Conservation (phyloP, 2,329 filamentous ascomycete genomes). For the Trichophyton mentagrophytes region DNA sequence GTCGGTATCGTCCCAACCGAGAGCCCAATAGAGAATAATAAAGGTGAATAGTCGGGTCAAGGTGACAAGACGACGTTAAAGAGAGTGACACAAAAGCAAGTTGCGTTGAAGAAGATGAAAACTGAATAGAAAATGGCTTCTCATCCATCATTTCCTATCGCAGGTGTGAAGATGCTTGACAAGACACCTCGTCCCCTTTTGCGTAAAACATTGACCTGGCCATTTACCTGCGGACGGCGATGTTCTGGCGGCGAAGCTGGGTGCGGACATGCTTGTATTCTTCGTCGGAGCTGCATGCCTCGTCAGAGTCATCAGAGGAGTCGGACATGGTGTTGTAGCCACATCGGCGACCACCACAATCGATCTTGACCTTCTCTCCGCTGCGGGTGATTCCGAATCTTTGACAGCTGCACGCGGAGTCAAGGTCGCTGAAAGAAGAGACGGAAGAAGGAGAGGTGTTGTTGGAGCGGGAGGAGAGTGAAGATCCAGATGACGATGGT, state of each 20-base stretch:
- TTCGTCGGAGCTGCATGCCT: constrained; percentile 51
- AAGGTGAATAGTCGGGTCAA: not conserved
- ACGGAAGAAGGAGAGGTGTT: constrained; percentile 40
- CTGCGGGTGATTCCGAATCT: constrained; percentile 92
- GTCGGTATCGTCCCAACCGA: not conserved
- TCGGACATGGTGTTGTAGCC: constrained; percentile 48
- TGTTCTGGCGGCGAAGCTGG: constrained; percentile 26
- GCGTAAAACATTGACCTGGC: not conserved
- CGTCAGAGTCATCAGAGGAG: constrained; percentile 41
- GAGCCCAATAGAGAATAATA: not conserved
- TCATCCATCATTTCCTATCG: constrained; percentile 3
- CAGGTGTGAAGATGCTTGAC: not conserved
- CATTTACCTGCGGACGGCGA: constrained; percentile 28
- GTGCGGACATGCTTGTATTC: constrained; percentile 27
- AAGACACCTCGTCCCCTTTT: not conserved
- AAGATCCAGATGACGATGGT: constrained; percentile 49
- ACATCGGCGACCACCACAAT: constrained; percentile 83
- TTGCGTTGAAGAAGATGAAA: not conserved
- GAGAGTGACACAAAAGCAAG: not conserved
- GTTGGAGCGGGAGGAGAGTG: constrained; percentile 64
- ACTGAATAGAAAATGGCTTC: not conserved
- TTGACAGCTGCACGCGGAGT: constrained; percentile 71
- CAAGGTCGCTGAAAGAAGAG: constrained; percentile 54
- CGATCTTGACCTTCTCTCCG: constrained; percentile 86
- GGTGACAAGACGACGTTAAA: not conserved